Conservation (phyloP, 371 early-diverging fungal genomes). For the Lichtheimia corymbifera region DNA sequence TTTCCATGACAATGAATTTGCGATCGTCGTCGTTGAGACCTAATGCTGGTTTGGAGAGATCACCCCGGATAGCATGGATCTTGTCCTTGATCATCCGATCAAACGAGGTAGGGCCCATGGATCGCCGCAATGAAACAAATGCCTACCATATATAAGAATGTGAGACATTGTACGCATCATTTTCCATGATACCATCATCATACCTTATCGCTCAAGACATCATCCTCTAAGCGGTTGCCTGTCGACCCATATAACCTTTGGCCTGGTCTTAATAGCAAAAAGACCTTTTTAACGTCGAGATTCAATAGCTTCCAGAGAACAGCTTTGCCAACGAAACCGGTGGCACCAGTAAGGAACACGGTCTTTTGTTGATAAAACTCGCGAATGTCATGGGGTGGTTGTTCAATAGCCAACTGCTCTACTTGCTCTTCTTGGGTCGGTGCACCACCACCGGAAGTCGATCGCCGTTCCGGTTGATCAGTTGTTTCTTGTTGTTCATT, state of each 20-base stretch:
- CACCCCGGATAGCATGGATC: constrained; percentile 54
- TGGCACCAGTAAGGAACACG: constrained; percentile 62
- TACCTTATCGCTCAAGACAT: constrained; percentile 49
- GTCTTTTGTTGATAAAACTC: constrained; percentile 38
- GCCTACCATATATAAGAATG: constrained; percentile 26
- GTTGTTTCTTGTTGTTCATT: background rate
- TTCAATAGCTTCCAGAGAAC: constrained; percentile 55
- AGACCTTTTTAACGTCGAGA: constrained; percentile 30
- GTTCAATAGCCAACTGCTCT: background rate
- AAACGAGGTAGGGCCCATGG: constrained; percentile 37
- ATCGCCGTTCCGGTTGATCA: constrained; percentile 3
- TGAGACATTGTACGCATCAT: background rate
- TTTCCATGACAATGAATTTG: constrained; percentile 39
- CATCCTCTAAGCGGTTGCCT: constrained; percentile 35
- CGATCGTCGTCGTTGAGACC: constrained; percentile 51
- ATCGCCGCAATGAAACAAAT: constrained; percentile 39
- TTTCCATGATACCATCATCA: background rate
- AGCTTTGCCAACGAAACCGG: constrained; percentile 67
- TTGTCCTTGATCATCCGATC: constrained; percentile 51
- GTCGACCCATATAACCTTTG: constrained; percentile 25
- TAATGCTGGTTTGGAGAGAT: constrained; percentile 47
- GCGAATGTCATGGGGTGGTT: constrained; percentile 10
- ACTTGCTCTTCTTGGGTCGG: background rate
- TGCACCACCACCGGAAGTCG: background rate
- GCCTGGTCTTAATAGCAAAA: constrained; percentile 29